Evolutionary conservation across 2,329 filamentous ascomycete species (phyloP).

Genomic region (Ophiosphaerella narmari): DNA sequence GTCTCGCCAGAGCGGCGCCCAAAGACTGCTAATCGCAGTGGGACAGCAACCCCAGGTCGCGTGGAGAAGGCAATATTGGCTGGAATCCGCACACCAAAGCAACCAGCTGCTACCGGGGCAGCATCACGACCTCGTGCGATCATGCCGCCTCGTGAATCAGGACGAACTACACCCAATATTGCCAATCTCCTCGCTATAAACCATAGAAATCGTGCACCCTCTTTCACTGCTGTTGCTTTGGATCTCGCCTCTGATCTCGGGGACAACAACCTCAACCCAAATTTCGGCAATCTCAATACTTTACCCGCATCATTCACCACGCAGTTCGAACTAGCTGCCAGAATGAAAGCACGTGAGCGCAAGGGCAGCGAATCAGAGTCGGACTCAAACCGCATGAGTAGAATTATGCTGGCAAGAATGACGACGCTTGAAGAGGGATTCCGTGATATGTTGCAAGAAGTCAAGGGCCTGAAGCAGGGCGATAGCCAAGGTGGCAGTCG

Average conservation of each 20-base stretch:
- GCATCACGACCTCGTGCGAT: constrained; percentile 39
- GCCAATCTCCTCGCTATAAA: constrained; percentile 60
- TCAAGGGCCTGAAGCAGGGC: constrained; percentile 65
- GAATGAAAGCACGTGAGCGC: constrained; percentile 27
- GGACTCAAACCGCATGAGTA: constrained; percentile 57
- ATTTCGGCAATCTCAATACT: constrained; percentile 64
- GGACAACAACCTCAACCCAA: constrained; percentile 63
- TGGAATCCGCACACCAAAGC: constrained; percentile 51
- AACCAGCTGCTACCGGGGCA: constrained; percentile 27
- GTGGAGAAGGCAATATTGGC: constrained; percentile 20
- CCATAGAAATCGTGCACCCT: constrained; percentile 57
- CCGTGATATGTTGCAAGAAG: constrained; percentile 80
- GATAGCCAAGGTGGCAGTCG: constrained; percentile 30
- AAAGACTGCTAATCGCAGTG: constrained; percentile 37
- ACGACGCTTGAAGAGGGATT: constrained; percentile 92
- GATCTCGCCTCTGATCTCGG: constrained; percentile 76
- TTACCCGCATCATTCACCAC: constrained; percentile 79
- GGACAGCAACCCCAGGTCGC: constrained; percentile 40
- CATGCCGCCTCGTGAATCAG: constrained; percentile 56
- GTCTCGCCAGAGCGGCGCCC: constrained; percentile 36
- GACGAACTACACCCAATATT: constrained; percentile 62
- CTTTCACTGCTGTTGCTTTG: constrained; percentile 65
- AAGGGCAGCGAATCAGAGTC: constrained; percentile 34
- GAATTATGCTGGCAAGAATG: constrained; percentile 86
- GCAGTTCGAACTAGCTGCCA: constrained; percentile 54